phyloP scores from a whole-genome alignment of 2,329 filamentous ascomycete species.

The Penicillium hordei region DNA sequence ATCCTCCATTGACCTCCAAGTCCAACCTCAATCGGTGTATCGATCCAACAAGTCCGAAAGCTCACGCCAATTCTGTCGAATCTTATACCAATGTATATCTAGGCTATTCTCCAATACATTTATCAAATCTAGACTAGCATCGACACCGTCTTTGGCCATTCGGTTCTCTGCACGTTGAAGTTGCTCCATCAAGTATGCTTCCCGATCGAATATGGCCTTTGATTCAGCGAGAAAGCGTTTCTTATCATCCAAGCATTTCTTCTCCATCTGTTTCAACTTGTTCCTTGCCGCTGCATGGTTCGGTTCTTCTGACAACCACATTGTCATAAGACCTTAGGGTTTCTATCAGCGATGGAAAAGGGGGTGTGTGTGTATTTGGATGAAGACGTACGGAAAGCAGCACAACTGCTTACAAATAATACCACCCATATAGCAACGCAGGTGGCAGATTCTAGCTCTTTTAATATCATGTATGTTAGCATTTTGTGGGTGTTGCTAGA shows the following conservation, averaged over 20 bases:
- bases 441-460: neutral
- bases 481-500: neutral
- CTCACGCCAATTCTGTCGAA: neutral
- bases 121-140: neutral
- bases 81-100: neutral
- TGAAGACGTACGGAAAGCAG: neutral
- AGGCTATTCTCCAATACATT: too few species aligned
- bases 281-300: neutral
- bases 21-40: neutral
- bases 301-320: neutral
- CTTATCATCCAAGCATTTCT: neutral
- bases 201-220: neutral
- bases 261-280: too few species aligned
- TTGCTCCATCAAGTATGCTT: neutral
- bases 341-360: neutral
- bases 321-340: neutral
- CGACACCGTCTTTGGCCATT: neutral
- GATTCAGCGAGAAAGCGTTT: neutral
- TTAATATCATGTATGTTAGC: neutral
- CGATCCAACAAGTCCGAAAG: neutral
- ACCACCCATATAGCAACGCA: too few species aligned
- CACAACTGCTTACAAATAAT: accelerated
- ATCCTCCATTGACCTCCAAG: neutral
- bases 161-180: neutral
- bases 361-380: neutral